Conservation (phyloP, 192 early-diverging fungal genomes). For the Backusella macrospora region DNA sequence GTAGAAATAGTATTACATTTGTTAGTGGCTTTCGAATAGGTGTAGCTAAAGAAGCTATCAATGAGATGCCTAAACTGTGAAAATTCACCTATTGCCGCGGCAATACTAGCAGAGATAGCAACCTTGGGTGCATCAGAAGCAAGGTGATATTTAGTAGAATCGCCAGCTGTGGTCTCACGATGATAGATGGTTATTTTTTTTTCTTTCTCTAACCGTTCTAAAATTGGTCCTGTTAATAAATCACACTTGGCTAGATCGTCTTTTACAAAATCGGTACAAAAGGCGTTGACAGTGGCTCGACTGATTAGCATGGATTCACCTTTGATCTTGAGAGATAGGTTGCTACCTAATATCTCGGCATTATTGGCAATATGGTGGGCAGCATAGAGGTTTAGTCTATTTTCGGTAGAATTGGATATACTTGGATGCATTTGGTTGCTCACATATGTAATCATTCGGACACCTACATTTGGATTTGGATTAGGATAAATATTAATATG, state of each 20-base stretch:
- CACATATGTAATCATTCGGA: too few relatives aligned
- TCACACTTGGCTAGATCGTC: background rate
- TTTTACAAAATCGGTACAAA: background rate
- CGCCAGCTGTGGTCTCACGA: background rate
- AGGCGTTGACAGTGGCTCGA: background rate
- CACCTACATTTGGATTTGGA: too few relatives aligned
- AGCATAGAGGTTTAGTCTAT: too few relatives aligned
- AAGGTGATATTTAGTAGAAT: background rate
- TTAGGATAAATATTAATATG: too few relatives aligned
- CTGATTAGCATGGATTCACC: too few relatives aligned
- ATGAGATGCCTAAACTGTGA: background rate
- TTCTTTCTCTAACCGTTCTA: background rate
- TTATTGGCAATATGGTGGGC: background rate
- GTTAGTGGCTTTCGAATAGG: background rate
- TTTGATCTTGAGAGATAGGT: background rate
- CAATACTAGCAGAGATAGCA: background rate
- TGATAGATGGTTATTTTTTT: background rate
- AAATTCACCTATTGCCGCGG: background rate
- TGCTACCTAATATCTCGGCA: background rate
- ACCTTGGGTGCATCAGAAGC: background rate
- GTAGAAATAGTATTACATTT: background rate
- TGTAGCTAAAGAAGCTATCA: background rate
- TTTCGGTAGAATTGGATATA: too few relatives aligned
- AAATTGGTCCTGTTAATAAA: background rate
- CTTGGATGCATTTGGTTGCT: too few relatives aligned